Evolutionary conservation across 805 yeast genomes (phyloP).

Genomic region (Starmera quercuum): DNA sequence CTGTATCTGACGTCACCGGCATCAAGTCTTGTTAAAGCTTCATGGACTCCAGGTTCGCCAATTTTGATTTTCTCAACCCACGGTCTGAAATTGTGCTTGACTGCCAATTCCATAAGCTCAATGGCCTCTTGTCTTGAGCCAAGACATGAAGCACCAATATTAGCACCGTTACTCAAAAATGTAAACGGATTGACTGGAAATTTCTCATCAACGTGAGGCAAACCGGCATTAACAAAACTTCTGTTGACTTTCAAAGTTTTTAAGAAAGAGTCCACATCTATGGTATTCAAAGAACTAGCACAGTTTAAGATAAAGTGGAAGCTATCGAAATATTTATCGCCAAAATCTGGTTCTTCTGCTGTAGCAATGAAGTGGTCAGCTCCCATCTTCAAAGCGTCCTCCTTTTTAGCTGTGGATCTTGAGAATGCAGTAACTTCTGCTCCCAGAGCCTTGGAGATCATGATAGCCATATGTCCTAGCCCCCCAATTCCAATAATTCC

Average conservation of each 20-base stretch:
- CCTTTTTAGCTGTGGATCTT: conserved; percentile 39
- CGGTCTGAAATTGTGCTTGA: conserved; percentile 47
- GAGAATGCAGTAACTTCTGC: conserved; percentile 54
- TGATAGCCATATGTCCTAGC: conserved; percentile 47
- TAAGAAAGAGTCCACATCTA: conserved; percentile 42
- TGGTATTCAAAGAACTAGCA: conserved; percentile 35
- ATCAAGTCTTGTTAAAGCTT: conserved; percentile 48
- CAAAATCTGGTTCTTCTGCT: conserved; percentile 37
- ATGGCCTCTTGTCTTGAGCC: conserved; percentile 59
- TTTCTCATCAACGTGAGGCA: conserved; percentile 42
- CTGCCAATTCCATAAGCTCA: conserved; percentile 61
- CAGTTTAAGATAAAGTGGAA: conserved; percentile 43
- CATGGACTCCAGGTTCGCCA: conserved; percentile 41
- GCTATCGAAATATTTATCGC: conserved; percentile 19
- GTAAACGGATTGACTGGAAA: conserved; percentile 39
- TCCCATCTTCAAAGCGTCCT: conserved; percentile 41
- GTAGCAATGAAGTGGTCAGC: conserved; percentile 51
- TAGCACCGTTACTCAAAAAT: conserved; percentile 41
- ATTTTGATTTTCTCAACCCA: conserved; percentile 58
- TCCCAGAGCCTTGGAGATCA: conserved; percentile 52
- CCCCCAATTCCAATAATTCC: conserved; percentile 54
- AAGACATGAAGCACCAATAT: conserved; percentile 50
- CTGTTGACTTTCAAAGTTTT: conserved; percentile 49
- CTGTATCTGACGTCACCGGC: conserved; percentile 56
- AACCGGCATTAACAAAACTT: conserved; percentile 56